Conservation (phyloP, 192 early-diverging fungal species). For the Podila verticillata region DNA sequence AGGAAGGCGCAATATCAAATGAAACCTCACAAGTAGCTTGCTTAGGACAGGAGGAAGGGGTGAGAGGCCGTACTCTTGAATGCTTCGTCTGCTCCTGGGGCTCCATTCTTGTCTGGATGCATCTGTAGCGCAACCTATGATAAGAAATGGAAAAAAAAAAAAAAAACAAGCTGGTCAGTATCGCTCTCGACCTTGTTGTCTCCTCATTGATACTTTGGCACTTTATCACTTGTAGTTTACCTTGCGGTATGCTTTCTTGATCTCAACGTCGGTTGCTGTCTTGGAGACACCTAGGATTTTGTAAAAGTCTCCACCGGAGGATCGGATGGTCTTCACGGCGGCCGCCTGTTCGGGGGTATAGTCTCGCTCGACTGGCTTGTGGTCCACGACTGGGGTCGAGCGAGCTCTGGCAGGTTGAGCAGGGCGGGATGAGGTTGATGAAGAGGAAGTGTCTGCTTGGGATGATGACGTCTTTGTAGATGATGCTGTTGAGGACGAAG, state of each 20-base stretch:
- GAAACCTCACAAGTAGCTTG: no score
- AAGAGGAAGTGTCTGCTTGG: constrained; percentile 8
- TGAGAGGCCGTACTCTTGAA: constrained; percentile 83
- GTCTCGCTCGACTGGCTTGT: constrained; percentile 56
- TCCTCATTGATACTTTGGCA: no score
- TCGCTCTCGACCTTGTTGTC: not conserved
- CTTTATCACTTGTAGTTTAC: constrained; percentile 48
- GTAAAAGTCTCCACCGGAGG: constrained; percentile 85
- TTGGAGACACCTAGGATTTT: constrained; percentile 81
- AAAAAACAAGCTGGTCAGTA: not conserved
- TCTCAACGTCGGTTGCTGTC: constrained; percentile 79
- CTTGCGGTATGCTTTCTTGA: constrained; percentile 96
- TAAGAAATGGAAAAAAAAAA: not conserved
- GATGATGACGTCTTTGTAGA: constrained; percentile 37
- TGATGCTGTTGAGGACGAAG: constrained; percentile 20
- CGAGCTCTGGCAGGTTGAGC: constrained; percentile 25
- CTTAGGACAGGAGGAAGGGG: not conserved
- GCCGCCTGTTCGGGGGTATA: constrained; percentile 82
- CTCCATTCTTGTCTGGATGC: constrained; percentile 96
- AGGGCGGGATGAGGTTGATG: constrained; percentile 19
- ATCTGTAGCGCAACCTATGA: constrained; percentile 86
- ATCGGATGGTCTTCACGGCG: constrained; percentile 83
- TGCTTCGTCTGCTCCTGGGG: constrained; percentile 95
- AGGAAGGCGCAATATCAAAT: not conserved
- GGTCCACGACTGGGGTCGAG: constrained; percentile 29